Evolutionary conservation across 1,284 basidiomycete genomes (phyloP).

Genomic region (Cutaneotrichosporon sp.): DNA sequence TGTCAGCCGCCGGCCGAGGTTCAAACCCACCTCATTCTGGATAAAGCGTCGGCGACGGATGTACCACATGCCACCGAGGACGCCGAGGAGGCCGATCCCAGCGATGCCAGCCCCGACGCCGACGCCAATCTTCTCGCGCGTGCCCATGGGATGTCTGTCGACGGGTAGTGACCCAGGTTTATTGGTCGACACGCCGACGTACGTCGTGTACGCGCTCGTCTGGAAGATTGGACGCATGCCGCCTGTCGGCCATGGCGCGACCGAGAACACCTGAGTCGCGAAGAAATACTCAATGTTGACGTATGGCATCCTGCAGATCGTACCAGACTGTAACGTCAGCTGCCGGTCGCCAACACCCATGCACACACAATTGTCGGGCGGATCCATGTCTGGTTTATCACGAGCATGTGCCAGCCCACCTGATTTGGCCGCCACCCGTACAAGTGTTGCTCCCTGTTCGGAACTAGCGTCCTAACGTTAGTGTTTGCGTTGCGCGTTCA

Average conservation of each 20-base stretch:
- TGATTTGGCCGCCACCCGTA: slow-evolving; percentile 36
- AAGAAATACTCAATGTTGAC: slow-evolving; percentile 37
- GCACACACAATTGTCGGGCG: slow-evolving; percentile 25
- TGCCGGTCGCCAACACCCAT: background rate
- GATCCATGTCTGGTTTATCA: slow-evolving; percentile 45
- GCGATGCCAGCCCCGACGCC: slow-evolving; percentile 30
- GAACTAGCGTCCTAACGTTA: background rate
- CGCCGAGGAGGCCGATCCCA: slow-evolving; percentile 15
- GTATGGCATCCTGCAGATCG: slow-evolving; percentile 18
- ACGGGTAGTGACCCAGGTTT: slow-evolving; percentile 32
- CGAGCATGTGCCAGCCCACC: slow-evolving; percentile 45
- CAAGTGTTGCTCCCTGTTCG: slow-evolving; percentile 8
- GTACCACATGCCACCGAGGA: background rate
- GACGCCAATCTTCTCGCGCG: slow-evolving; percentile 27
- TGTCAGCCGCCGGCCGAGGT: background rate
- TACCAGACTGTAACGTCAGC: background rate
- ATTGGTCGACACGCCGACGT: slow-evolving; percentile 23
- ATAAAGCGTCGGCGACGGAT: background rate
- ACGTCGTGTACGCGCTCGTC: slow-evolving; percentile 25
- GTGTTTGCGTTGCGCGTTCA: no score
- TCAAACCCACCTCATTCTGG: background rate
- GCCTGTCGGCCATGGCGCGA: slow-evolving; percentile 31
- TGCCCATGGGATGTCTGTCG: slow-evolving; percentile 11
- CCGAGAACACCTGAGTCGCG: slow-evolving; percentile 34
- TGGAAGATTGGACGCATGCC: background rate